These are phyloP conservation scores for Hylodesmum podocarpum DNA, from an alignment of 306 rosid species.

Conservation along the genomic window DNA sequence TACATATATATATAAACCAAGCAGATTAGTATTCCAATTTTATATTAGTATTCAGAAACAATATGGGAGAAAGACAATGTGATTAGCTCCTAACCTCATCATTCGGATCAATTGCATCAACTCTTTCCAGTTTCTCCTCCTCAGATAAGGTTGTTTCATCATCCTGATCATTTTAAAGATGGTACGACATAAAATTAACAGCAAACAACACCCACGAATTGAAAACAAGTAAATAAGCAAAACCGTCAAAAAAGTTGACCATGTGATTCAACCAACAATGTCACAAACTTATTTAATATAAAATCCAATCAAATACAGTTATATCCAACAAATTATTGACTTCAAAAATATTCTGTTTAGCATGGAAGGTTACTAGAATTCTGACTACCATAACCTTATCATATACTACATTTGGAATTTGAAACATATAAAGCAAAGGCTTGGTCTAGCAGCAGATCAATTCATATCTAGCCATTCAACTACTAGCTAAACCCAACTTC, in stretches of 20 bases:
- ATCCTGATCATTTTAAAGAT: conserved; percentile 60
- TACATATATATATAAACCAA: background rate
- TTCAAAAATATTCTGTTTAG: background rate
- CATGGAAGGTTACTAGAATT: background rate
- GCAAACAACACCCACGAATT: background rate
- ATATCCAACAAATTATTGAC: conserved; percentile 25
- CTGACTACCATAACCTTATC: conserved; percentile 6
- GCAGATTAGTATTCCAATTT: conserved; percentile 5
- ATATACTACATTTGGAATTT: background rate
- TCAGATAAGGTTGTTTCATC: conserved; percentile 93
- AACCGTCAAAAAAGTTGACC: background rate
- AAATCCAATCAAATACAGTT: background rate
- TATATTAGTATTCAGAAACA: conserved; percentile 6
- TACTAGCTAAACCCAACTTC: background rate
- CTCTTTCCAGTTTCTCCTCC: conserved; percentile 88
- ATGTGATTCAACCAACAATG: conserved; percentile 4
- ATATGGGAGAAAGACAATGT: conserved; percentile 3
- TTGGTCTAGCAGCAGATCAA: background rate
- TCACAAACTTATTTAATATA: conserved; percentile 13
- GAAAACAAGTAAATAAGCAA: background rate
- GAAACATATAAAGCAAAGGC: background rate
- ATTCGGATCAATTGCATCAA: conserved; percentile 54
- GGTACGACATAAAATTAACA: conserved; percentile 25
- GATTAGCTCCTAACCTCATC: conserved; percentile 72
- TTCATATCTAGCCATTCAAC: conserved; percentile 19